Percentiles rank a stretch among this genome's conserved stretches.
Conservation (phyloP, 2,329 filamentous ascomycete genomes). For the Massarina eburnea region DNA sequence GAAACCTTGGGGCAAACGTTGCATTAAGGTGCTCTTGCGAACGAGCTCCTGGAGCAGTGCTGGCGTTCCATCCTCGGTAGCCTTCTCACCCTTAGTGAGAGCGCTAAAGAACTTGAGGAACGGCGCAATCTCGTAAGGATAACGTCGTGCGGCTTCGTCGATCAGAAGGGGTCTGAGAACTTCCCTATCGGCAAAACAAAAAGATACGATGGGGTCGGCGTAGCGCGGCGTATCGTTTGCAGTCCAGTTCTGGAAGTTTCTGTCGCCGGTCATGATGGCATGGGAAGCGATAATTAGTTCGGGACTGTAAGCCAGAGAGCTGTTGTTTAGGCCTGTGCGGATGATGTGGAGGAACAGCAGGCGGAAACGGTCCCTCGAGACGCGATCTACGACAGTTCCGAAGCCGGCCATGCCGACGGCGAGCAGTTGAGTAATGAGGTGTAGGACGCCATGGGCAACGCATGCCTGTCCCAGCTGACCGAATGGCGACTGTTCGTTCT, state of each 20-base stretch:
- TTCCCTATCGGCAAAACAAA: slow-evolving; percentile 58
- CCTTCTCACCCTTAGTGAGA: slow-evolving; percentile 54
- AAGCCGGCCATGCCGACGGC: slow-evolving; percentile 43
- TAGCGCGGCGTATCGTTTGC: slow-evolving; percentile 20
- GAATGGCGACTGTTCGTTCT: slow-evolving; percentile 26
- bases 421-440: slow-evolving; percentile 28
- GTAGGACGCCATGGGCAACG: slow-evolving; percentile 25
- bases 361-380: slow-evolving; percentile 65
- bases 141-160: slow-evolving; percentile 71
- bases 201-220: slow-evolving; percentile 45
- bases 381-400: slow-evolving; percentile 50
- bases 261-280: slow-evolving; percentile 60
- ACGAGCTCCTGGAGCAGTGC: slow-evolving; percentile 64
- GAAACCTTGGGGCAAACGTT: slow-evolving; percentile 72
- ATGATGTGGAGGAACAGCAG: slow-evolving; percentile 69
- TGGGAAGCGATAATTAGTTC: slow-evolving; percentile 70
- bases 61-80: slow-evolving; percentile 52
- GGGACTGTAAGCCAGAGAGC: slow-evolving; percentile 69
- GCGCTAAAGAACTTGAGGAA: slow-evolving; percentile 73
- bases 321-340: slow-evolving; percentile 61
- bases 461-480: slow-evolving; percentile 30
- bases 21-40: slow-evolving; percentile 73
- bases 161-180: slow-evolving; percentile 62
- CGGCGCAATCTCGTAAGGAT: slow-evolving; percentile 81
- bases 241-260: slow-evolving; percentile 38